Evolutionary conservation across 2,329 filamentous ascomycete species (phyloP).

Genomic region (Pseudogymnoascus sp.): DNA sequence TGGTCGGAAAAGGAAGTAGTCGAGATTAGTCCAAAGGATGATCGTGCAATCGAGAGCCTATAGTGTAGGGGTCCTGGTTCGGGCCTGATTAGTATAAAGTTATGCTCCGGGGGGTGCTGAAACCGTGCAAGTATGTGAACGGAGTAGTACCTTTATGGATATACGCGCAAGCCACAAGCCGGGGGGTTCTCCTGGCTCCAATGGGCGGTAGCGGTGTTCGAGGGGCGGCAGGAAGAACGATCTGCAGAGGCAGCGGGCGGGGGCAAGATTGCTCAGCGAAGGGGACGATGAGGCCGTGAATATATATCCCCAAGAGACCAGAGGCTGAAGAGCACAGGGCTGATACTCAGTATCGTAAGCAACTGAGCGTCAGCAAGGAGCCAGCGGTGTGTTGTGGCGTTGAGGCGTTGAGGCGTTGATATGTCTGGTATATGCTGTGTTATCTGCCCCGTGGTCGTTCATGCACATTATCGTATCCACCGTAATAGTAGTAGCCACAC

Average conservation of each 20-base stretch:
- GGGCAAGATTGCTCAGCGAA: not conserved
- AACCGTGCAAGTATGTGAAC: not conserved
- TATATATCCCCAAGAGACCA: not conserved
- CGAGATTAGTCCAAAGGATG: not conserved
- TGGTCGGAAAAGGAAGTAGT: not conserved
- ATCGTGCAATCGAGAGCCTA: constrained; percentile 8
- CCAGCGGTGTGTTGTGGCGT: not conserved
- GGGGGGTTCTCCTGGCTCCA: not conserved
- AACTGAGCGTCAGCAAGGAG: not conserved
- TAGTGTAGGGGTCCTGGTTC: constrained; percentile 4
- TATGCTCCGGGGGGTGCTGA: not conserved
- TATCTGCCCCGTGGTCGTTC: not conserved
- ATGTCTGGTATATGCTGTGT: too few species aligned
- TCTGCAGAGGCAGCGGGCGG: not conserved
- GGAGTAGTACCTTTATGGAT: not conserved
- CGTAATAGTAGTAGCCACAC: not conserved
- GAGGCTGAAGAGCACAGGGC: not conserved
- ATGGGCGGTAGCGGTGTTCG: not conserved
- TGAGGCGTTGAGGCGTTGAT: too few species aligned
- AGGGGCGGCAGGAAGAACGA: not conserved
- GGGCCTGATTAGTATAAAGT: not conserved
- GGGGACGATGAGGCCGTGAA: not conserved
- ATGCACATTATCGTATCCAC: not conserved
- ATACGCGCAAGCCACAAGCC: not conserved
- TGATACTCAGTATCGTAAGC: not conserved